Evolutionary conservation across 1,284 basidiomycete genomes (phyloP).

Genomic region (Uromyces viciae-fabae): DNA sequence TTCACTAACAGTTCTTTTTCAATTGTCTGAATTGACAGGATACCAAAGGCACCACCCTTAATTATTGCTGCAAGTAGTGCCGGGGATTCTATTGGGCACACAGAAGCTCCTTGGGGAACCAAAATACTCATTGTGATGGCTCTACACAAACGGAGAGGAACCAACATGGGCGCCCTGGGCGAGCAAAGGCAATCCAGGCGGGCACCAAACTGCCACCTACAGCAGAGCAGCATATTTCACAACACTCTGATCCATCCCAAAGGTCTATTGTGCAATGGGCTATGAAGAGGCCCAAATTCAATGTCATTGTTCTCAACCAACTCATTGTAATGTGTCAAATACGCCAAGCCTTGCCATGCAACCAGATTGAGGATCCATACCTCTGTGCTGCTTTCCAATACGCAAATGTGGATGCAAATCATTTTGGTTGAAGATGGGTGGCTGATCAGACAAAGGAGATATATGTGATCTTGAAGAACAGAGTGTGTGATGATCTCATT

Average conservation of each 20-base stretch:
- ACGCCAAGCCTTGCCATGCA: not conserved
- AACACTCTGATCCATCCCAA: not conserved
- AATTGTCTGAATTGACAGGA: no score
- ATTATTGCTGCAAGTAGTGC: not conserved
- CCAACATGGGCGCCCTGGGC: not conserved
- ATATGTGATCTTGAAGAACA: not conserved
- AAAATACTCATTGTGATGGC: conserved; percentile 10
- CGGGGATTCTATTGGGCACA: not conserved
- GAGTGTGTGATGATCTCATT: not conserved
- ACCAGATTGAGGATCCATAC: not conserved
- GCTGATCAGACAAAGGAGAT: not conserved
- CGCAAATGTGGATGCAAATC: not conserved
- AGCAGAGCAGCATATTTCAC: not conserved
- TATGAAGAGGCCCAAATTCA: not conserved
- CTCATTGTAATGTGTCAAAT: not conserved
- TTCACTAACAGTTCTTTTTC: no score
- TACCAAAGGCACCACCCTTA: no score
- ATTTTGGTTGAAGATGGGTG: not conserved
- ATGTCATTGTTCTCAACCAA: not conserved
- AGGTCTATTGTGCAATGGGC: not conserved
- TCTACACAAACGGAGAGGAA: not conserved
- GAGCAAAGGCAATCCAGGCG: not conserved
- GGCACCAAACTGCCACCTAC: not conserved
- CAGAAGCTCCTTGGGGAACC: not conserved
- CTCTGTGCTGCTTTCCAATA: not conserved